Conservation (phyloP, 495 filamentous ascomycete genomes). For the Hypoxylon rickii region DNA sequence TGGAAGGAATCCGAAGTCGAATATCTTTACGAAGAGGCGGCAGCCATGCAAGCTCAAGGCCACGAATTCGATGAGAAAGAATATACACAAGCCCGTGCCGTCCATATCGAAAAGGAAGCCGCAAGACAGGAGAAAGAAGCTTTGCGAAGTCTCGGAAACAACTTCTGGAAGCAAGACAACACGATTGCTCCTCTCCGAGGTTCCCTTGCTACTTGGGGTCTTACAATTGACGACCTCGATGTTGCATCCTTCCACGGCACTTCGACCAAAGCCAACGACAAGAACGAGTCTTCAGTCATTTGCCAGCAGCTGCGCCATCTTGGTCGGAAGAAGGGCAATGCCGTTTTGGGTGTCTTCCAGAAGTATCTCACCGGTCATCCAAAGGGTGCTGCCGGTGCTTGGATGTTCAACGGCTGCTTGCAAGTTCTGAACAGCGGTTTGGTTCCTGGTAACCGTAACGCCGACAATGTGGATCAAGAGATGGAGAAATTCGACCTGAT, state of each 20-base stretch:
- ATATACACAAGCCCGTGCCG: constrained; percentile 82
- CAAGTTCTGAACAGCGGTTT: constrained; percentile 92
- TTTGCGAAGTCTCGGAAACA: constrained; percentile 88
- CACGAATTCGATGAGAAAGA: constrained; percentile 74
- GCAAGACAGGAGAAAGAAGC: constrained; percentile 89
- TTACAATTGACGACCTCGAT: constrained; percentile 93
- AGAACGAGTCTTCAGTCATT: constrained; percentile 98
- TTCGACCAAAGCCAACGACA: constrained; percentile 97
- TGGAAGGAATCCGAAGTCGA: constrained; percentile 95
- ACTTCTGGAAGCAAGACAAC: constrained; percentile 95
- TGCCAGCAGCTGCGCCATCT: constrained; percentile 96
- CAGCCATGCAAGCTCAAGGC: constrained; percentile 85
- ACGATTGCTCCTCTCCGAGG: constrained; percentile 94
- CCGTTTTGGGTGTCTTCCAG: constrained; percentile 96
- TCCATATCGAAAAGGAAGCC: constrained; percentile 88
- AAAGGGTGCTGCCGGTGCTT: constrained; percentile 98
- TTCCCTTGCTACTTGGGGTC: constrained; percentile 93
- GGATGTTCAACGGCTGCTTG: constrained; percentile 99
- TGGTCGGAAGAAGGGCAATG: constrained; percentile 93
- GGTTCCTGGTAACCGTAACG: constrained; percentile 96
- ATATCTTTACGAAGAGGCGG: constrained; percentile 87
- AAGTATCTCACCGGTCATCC: constrained; percentile 99
- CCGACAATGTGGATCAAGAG: constrained; percentile 93
- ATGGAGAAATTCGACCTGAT: constrained; percentile 99
- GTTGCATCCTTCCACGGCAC: constrained; percentile 99